Conservation (phyloP, 257 asterid genomes). For the Cynanchum wilfordii region DNA sequence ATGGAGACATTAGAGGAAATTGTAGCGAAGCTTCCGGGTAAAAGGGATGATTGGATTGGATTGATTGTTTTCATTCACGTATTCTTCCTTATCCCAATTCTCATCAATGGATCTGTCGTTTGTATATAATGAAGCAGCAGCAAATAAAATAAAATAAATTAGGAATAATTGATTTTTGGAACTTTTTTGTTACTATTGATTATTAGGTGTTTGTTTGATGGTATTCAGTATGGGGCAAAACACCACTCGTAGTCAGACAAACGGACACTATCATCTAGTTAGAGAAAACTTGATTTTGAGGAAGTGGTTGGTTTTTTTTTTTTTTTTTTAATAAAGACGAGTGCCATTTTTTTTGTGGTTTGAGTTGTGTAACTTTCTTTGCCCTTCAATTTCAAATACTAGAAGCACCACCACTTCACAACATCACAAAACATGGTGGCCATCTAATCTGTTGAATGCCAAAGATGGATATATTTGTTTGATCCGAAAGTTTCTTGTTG, state of each 20-base stretch:
- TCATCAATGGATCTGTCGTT: neutral
- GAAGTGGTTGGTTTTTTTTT: no score
- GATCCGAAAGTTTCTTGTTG: no score
- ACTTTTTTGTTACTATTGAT: neutral
- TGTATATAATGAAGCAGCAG: neutral
- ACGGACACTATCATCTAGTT: no score
- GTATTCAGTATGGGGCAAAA: conserved; percentile 6
- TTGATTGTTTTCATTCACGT: neutral
- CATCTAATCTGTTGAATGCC: no score
- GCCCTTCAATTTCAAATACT: no score
- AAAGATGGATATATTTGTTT: no score
- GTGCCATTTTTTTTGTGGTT: neutral
- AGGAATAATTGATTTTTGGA: neutral
- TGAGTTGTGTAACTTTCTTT: neutral
- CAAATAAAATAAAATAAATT: neutral
- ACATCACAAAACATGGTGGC: no score
- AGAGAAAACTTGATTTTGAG: neutral
- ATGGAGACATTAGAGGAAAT: conserved; percentile 4
- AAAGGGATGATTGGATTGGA: neutral
- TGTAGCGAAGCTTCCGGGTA: conserved; percentile 12
- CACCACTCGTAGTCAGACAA: neutral
- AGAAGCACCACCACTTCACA: no score
- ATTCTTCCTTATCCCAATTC: neutral
- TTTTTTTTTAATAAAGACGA: neutral
- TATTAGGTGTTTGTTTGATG: neutral